phyloP scores from a whole-genome alignment of 2,329 filamentous ascomycete genomes.

The Alternaria triticimaculans region DNA sequence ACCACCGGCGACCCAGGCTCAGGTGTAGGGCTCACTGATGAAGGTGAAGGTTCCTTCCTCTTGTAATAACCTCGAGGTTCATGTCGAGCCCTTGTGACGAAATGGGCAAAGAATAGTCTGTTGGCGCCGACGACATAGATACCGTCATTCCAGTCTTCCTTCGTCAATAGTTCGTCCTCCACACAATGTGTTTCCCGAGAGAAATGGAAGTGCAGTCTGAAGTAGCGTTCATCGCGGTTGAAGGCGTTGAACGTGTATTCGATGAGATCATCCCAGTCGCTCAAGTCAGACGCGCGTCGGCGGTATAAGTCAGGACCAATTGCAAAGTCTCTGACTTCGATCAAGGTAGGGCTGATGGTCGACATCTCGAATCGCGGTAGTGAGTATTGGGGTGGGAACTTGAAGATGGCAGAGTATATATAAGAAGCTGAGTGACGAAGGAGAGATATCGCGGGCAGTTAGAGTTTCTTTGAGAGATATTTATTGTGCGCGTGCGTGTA shows the following conservation, averaged over 20 bases:
- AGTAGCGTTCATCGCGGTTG: background rate
- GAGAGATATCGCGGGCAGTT: background rate
- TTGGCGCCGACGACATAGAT: background rate
- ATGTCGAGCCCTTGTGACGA: background rate
- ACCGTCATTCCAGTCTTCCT: background rate
- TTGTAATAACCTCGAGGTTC: background rate
- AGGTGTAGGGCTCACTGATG: background rate
- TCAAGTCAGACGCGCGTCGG: background rate
- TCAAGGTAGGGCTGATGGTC: background rate
- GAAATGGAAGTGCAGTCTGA: constrained; percentile 4
- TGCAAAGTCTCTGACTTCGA: constrained; percentile 4
- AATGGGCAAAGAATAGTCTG: background rate
- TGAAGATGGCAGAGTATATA: background rate
- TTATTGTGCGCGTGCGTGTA: background rate
- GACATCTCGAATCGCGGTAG: background rate
- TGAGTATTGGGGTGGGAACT: background rate
- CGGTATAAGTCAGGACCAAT: background rate
- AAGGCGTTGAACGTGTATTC: background rate
- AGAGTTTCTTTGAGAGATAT: background rate
- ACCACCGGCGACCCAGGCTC: background rate
- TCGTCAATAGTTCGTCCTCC: background rate
- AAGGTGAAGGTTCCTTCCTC: background rate
- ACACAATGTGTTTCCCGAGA: background rate
- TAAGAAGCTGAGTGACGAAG: background rate
- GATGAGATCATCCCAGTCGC: background rate